Evolutionary conservation across 768 basidiomycete species (phyloP).

Genomic region (Pleurotus cornucopiae): DNA sequence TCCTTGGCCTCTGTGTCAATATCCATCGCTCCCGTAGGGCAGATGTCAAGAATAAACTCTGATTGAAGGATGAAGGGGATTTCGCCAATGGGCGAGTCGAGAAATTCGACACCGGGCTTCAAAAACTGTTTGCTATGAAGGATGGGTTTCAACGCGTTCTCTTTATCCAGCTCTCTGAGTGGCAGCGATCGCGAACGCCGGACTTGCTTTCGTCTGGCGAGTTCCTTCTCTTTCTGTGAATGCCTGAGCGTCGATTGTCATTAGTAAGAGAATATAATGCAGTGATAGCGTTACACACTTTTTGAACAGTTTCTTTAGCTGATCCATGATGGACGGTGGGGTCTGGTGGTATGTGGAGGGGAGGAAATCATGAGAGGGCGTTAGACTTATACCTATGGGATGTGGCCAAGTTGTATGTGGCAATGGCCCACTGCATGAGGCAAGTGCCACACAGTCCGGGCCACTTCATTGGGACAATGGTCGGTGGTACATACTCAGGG

Average conservation of each 20-base stretch:
- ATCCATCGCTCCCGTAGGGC: neutral
- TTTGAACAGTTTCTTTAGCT: neutral
- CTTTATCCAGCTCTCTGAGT: neutral
- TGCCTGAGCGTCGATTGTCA: neutral
- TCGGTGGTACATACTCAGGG: no score
- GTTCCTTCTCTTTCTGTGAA: neutral
- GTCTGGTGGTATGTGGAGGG: neutral
- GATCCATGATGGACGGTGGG: conserved; percentile 1
- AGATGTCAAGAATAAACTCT: conserved; percentile 1
- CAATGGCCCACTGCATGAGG: no score
- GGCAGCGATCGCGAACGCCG: conserved; percentile 5
- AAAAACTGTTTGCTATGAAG: neutral
- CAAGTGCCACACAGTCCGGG: no score
- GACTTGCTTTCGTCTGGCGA: neutral
- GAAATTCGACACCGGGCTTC: neutral
- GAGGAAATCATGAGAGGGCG: neutral
- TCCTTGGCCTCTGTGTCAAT: neutral
- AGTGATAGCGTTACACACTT: neutral
- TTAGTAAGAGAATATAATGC: neutral
- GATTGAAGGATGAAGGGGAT: neutral
- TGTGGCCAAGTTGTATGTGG: neutral
- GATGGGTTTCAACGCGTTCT: neutral
- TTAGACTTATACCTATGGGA: neutral
- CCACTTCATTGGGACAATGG: no score
- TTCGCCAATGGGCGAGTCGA: neutral